These are phyloP conservation scores for Picea abies DNA, from an alignment of 83 land plant species.

Conservation along the genomic window DNA sequence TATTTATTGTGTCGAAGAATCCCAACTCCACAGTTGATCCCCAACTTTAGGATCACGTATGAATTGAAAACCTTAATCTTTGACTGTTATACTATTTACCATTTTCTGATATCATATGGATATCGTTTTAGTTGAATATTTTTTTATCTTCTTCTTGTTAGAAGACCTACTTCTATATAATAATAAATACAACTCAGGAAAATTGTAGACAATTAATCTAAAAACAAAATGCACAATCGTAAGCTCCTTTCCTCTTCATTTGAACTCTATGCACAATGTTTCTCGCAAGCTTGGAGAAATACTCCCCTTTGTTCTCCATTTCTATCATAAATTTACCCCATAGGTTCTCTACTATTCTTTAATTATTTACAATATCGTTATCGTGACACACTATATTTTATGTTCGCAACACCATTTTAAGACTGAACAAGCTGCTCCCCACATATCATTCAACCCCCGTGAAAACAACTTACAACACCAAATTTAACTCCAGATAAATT, in stretches of 20 bases:
- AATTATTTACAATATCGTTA: not conserved
- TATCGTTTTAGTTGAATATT: too few relatives aligned
- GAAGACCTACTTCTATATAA: too few relatives aligned
- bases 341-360: not conserved
- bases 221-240: too few relatives aligned
- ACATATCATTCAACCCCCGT: not conserved
- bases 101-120: too few relatives aligned
- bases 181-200: too few relatives aligned
- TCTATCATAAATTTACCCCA: not conserved
- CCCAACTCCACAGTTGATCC: too few relatives aligned
- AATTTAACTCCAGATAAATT: not conserved
- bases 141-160: too few relatives aligned
- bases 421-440: not conserved
- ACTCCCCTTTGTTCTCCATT: not conserved
- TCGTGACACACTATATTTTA: not conserved
- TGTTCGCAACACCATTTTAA: not conserved
- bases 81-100: too few relatives aligned
- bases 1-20: too few relatives aligned
- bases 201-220: too few relatives aligned
- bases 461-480: not conserved
- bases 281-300: not conserved
- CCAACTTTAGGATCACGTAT: too few relatives aligned
- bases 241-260: not conserved
- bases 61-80: too few relatives aligned
- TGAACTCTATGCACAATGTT: conserved; percentile 6